phyloP scores from a whole-genome alignment of 805 yeast genomes.

The Metschnikowia lunata region DNA sequence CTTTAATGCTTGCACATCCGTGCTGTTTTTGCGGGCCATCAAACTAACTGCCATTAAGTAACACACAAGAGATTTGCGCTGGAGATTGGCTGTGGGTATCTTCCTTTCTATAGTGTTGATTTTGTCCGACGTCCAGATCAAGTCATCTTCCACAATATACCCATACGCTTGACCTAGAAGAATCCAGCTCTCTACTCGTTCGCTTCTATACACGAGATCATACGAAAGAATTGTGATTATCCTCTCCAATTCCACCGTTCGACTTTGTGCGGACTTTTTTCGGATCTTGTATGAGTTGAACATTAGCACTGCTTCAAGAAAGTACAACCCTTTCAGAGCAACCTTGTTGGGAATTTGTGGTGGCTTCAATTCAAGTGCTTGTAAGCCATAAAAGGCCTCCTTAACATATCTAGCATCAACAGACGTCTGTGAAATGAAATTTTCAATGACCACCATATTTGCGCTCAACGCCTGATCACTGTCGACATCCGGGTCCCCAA shows the following conservation, averaged over 20 bases:
- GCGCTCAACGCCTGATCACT: constrained; percentile 39
- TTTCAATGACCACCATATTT: constrained; percentile 44
- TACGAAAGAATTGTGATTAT: constrained; percentile 60
- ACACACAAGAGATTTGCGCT: constrained; percentile 66
- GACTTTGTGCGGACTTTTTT: constrained; percentile 72
- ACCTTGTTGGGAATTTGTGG: constrained; percentile 23
- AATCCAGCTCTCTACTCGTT: constrained; percentile 82
- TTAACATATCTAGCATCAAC: constrained; percentile 44
- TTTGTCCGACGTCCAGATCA: constrained; percentile 90
- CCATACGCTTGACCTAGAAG: constrained; percentile 77
- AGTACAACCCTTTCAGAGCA: constrained; percentile 58
- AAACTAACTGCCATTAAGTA: constrained; percentile 67
- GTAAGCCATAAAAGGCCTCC: constrained; percentile 50
- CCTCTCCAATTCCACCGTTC: constrained; percentile 75
- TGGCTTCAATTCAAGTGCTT: constrained; percentile 25
- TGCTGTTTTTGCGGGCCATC: constrained; percentile 4
- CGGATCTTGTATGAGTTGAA: constrained; percentile 66
- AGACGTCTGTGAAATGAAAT: constrained; percentile 42
- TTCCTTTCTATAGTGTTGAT: constrained; percentile 60
- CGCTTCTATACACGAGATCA: constrained; percentile 64
- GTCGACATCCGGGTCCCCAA: constrained; percentile 60
- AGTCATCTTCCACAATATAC: constrained; percentile 77
- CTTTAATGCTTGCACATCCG: constrained; percentile 16
- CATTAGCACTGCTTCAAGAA: constrained; percentile 61
- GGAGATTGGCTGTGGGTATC: constrained; percentile 54